Base-by-base conservation (phyloP, 2,329 filamentous ascomycete species). In the Akanthomyces uredinophilus region DNA sequence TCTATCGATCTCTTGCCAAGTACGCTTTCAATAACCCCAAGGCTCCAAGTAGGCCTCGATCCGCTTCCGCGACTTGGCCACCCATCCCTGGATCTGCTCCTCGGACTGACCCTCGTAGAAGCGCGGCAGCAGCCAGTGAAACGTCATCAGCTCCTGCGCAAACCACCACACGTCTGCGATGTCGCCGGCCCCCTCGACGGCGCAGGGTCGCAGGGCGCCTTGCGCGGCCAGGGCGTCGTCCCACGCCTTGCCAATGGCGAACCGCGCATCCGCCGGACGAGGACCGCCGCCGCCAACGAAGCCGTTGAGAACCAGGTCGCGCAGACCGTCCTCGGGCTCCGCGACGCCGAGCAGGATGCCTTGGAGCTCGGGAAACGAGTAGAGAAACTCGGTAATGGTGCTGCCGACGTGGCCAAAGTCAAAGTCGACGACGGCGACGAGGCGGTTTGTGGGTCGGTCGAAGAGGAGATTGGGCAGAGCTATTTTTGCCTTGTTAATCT, bases 131-230 rank as follows among this genome's bases (percentile, higher is more conserved):
- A 63, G 11, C 54, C 54, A 59, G 55, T 63, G 61, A n/a, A 63
- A 63, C 13, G 59, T 27, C 46, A 58, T 7, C 29, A 63, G 49
- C 20, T 63, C 61, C 50, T 63, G 61, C 20, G 52, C n/a, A 18
- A 63, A 63, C 61, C 61, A 63, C 61, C 61, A 63, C 47, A 59
- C 8, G n/a, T 55, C 44, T 2, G 54, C 41, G 8, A 63, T 22
- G 2, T n/a, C 22, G 8, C 49, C 61, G 5, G 61, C 13, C 1
- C 49, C 55, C 16, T 59, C 49, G 2, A 63, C 59, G 6, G 49
- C 60, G 22, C 39, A 47, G 3, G 61, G 61, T 18, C 49, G 13
- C 20, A 24, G 16, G n/a, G 20, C 61, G 18, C 49, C 61, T 29
- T 59, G 27, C 4, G 47, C 49, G 2, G 47, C 41, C 4, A 63